Evolutionary conservation across 805 yeast species (phyloP).

Genomic region (Candida orba): DNA sequence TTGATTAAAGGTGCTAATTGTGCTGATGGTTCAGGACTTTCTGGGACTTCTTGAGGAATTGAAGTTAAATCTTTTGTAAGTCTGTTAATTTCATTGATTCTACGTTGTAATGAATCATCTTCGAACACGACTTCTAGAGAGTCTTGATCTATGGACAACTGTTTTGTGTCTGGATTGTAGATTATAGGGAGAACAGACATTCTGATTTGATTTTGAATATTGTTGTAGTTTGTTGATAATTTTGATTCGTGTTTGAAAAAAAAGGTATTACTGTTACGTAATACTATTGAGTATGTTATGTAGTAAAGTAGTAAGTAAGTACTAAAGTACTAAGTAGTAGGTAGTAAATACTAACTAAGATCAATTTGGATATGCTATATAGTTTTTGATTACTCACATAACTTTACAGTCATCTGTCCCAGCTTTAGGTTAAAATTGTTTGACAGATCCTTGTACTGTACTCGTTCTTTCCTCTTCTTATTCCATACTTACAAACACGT

Average conservation of each 20-base stretch:
- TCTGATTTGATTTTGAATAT: neutral
- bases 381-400: no score
- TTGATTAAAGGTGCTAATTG: constrained; percentile 50
- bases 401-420: no score
- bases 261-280: no score
- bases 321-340: no score
- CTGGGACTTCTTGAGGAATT: constrained; percentile 42
- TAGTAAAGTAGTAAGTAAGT: no score
- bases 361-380: no score
- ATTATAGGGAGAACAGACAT: constrained; percentile 4
- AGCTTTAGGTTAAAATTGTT: no score
- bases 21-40: constrained; percentile 47
- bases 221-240: neutral
- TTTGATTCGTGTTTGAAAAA: constrained; percentile 1
- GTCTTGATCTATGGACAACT: neutral
- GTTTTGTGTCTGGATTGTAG: constrained; percentile 4
- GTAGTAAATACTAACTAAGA: no score
- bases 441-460: no score
- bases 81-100: constrained; percentile 25
- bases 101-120: constrained; percentile 3
- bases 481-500: no score
- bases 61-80: constrained; percentile 27
- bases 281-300: no score
- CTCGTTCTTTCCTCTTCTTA: no score
- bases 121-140: constrained; percentile 2